phyloP scores from a whole-genome alignment of 495 filamentous ascomycete species.

The Bryoglossum gracile region DNA sequence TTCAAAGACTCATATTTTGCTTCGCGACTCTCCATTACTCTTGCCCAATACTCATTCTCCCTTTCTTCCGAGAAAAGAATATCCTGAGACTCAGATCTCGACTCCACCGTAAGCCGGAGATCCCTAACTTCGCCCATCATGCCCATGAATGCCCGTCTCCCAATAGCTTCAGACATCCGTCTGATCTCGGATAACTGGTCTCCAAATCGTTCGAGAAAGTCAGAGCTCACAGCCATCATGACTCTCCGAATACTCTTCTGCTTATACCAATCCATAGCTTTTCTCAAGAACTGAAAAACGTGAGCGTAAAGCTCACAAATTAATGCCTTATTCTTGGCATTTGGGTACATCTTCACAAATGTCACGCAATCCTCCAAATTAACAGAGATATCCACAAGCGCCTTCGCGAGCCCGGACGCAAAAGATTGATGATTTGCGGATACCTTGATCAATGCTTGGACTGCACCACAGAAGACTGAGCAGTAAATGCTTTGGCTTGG shows the following conservation, averaged over 20 bases:
- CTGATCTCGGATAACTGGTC: neutral
- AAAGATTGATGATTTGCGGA: conserved; percentile 3
- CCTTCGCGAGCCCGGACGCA: neutral
- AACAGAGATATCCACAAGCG: neutral
- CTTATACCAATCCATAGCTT: conserved; percentile 5
- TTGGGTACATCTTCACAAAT: neutral
- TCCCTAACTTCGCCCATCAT: neutral
- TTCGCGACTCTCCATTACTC: neutral
- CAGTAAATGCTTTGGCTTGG: neutral
- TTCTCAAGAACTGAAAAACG: conserved; percentile 6
- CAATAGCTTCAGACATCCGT: neutral
- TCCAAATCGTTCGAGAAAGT: neutral
- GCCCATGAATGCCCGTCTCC: neutral
- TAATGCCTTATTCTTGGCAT: neutral
- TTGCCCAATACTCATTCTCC: neutral
- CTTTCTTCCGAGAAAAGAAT: neutral
- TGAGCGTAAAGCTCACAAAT: conserved; percentile 2
- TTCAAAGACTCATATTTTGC: neutral
- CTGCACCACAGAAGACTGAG: conserved; percentile 1
- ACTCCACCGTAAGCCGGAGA: neutral
- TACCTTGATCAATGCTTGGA: neutral
- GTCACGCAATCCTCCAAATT: neutral
- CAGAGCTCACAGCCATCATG: neutral
- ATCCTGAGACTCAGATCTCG: neutral
- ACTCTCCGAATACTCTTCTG: conserved; percentile 1